A percentile compares a stretch with the other conserved stretches of the same genome.
phyloP scores from a whole-genome alignment of 768 basidiomycete genomes.

The Lactarius vividus region DNA sequence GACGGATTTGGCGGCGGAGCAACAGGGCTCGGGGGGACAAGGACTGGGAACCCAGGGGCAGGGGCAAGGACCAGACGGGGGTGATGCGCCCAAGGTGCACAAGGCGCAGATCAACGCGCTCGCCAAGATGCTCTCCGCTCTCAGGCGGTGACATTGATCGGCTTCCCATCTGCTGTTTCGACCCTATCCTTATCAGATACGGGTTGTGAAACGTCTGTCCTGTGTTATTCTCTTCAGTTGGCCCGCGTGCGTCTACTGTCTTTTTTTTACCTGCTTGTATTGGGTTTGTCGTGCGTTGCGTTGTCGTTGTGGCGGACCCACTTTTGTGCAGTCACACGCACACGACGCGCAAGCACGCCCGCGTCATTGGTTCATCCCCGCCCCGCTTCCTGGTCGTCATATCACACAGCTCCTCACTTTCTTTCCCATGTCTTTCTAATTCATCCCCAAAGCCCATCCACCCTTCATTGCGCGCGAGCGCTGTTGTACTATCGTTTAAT shows the following conservation, averaged over 20 bases:
- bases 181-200: neutral
- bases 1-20: slow-evolving; percentile 50
- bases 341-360: neutral
- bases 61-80: slow-evolving; percentile 34
- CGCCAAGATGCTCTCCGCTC: slow-evolving; percentile 87
- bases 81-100: slow-evolving; percentile 73
- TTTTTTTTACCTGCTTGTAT: neutral
- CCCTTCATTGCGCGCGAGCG: neutral
- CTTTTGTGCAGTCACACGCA: neutral
- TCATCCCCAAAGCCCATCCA: neutral
- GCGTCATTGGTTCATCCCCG: neutral
- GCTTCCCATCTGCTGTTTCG: neutral
- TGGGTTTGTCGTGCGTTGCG: neutral
- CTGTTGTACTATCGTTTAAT: slow-evolving; percentile 17
- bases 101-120: slow-evolving; percentile 87
- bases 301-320: neutral
- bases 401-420: neutral
- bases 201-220: neutral
- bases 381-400: neutral
- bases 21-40: slow-evolving; percentile 2
- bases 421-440: neutral
- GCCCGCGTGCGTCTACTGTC: too few species aligned
- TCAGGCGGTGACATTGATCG: slow-evolving; percentile 49
- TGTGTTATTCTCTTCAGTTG: neutral
- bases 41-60: slow-evolving; percentile 13